These are phyloP conservation scores for Blastobotrys arbuscula DNA, from an alignment of 1,139 yeast species.

Conservation along the genomic window DNA sequence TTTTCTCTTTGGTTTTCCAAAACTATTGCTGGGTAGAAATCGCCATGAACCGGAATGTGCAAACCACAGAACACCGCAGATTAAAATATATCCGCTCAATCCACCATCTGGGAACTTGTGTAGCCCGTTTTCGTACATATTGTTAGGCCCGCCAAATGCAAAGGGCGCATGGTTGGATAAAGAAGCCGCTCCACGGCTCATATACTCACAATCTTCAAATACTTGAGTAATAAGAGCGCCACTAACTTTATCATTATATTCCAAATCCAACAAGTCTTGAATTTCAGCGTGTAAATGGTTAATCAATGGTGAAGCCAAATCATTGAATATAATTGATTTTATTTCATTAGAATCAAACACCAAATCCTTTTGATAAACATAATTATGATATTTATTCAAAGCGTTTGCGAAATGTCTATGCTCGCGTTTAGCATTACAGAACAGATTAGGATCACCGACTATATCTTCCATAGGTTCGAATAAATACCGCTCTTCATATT, in stretches of 20 bases:
- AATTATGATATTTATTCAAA: not conserved
- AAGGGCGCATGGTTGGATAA: conserved; percentile 4
- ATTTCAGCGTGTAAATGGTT: not conserved
- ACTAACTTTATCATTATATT: not conserved
- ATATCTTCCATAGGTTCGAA: not conserved
- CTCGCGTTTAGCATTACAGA: not conserved
- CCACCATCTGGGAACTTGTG: not conserved
- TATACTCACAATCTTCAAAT: conserved; percentile 2
- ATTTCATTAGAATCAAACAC: not conserved
- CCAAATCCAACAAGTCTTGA: conserved; percentile 1
- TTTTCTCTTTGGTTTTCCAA: not conserved
- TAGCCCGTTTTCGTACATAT: conserved; percentile 1
- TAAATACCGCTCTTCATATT: not conserved
- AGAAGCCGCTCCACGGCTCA: conserved; percentile 5
- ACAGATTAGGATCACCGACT: not conserved
- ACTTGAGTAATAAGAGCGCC: not conserved
- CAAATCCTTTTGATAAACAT: not conserved
- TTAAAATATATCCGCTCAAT: not conserved
- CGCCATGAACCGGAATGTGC: not conserved
- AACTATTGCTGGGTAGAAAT: conserved; percentile 1
- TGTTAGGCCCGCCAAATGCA: conserved; percentile 2
- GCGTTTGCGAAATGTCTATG: not conserved
- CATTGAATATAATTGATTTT: not conserved
- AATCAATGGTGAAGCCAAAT: conserved; percentile 1
- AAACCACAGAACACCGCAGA: not conserved